Conservation (phyloP, 116 monocot genomes). For the Dioscorea cayenensis region DNA sequence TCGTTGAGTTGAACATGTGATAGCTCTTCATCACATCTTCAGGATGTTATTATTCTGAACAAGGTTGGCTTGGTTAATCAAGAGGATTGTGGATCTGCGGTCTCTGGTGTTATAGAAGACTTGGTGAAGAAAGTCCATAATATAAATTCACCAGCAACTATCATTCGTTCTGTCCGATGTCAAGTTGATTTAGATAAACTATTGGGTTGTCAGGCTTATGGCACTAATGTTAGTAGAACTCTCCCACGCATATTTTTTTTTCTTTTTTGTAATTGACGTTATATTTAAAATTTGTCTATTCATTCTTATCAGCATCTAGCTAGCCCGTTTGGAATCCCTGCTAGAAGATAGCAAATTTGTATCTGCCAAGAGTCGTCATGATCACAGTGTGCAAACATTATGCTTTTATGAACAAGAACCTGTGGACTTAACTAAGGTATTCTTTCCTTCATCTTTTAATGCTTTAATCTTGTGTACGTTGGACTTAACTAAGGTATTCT, state of each 20-base stretch:
- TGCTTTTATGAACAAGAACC: slow-evolving; percentile 58
- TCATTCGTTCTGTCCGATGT: slow-evolving; percentile 66
- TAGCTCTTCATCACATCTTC: slow-evolving; percentile 7
- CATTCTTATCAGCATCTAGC: slow-evolving; percentile 45
- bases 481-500: neutral
- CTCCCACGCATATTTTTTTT: neutral
- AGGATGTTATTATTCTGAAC: slow-evolving; percentile 95
- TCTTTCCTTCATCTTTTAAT: neutral
- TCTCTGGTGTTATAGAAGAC: slow-evolving; percentile 20
- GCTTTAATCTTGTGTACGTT: neutral
- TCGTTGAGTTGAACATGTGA: neutral
- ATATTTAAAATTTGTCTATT: slow-evolving; percentile 5
- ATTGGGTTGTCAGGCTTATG: slow-evolving; percentile 78
- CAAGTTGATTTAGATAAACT: slow-evolving; percentile 71
- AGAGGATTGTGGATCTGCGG: slow-evolving; percentile 16
- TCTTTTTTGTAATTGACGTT: neutral
- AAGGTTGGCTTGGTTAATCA: slow-evolving; percentile 72
- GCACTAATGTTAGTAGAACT: slow-evolving; percentile 53
- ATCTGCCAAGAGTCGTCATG: slow-evolving; percentile 43
- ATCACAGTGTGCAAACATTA: slow-evolving; percentile 52
- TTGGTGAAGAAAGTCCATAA: slow-evolving; percentile 57
- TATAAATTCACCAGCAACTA: slow-evolving; percentile 70
- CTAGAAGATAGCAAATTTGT: slow-evolving; percentile 52
- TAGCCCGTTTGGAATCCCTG: slow-evolving; percentile 62
- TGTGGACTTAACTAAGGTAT: slow-evolving; percentile 70